Evolutionary conservation across 768 basidiomycete genomes (phyloP), one percentile per base, ranked within the genome.

Genomic region (Termitomyces sp.): DNA sequence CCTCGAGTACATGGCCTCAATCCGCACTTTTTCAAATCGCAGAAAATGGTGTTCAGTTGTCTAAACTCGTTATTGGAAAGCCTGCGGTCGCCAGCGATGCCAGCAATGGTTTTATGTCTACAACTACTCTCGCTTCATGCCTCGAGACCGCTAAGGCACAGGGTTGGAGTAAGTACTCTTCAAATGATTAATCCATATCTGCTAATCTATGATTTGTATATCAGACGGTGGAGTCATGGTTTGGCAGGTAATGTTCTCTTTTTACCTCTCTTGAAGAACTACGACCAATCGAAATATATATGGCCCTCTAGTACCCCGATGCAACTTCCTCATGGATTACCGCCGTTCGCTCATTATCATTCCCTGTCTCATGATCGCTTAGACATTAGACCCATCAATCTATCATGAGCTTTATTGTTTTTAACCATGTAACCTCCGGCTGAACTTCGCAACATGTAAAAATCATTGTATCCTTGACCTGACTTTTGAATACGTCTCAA

Each of bases 1-100:
- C 86, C 7, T 84, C 85, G 4, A 74, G 69, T 55, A 68, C 72
- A 42, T 90, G 83, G 83, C 90, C 88, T 8, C 54, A 84, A 40
- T 78, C 85, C 0, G 77, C 87, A 0, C 72, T 79, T 35, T 82
- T 85, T 69, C 78, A 85, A 66, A 84, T 86, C 59, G 79, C 80
- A 49, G 76, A 77, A 1, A 80, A 71, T 58, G 86, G 86, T 22
- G 80, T 90, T 9, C 67, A 76, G 2, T 64, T 83, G 46, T 68
- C 79, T 67, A 90, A 92, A 70, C 75, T 90, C 51, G 82, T 90
- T 59, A 87, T 92, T 64, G 88, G 88, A 4, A 92, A 92, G 70
- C 88, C 88, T 1, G 84, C 82, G 1, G 72, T 67, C 13, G 56
- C 75, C 0, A 63, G 71, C 8, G 82, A 84, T 54, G 84, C 86